These are phyloP conservation scores for Fonsecaea nubica DNA, from an alignment of 2,329 filamentous ascomycete species.

Conservation along the genomic window DNA sequence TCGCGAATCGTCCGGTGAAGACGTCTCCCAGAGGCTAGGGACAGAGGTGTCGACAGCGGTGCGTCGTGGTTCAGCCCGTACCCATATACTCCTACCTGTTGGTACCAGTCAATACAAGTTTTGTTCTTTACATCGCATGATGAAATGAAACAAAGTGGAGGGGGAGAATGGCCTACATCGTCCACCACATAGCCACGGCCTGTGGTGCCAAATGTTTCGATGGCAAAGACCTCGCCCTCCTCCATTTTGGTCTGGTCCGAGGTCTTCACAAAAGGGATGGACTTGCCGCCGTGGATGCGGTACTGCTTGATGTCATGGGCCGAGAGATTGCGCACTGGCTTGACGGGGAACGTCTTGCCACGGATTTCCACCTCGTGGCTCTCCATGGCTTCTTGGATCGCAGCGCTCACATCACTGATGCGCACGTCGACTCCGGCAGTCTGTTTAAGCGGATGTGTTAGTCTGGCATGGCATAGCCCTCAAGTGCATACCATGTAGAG, in stretches of 20 bases:
- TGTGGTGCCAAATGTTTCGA: conserved; percentile 65
- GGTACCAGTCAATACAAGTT: conserved; percentile 21
- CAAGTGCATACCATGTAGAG: not conserved
- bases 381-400: conserved; percentile 68
- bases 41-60: conserved; percentile 45
- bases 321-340: conserved; percentile 61
- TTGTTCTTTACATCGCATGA: not conserved
- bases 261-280: conserved; percentile 62
- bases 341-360: conserved; percentile 61
- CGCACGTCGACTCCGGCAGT: conserved; percentile 63
- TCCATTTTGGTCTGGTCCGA: conserved; percentile 61
- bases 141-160: not conserved
- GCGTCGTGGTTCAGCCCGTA: conserved; percentile 56
- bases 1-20: conserved; percentile 65
- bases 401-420: conserved; percentile 62
- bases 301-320: conserved; percentile 63
- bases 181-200: conserved; percentile 58
- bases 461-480: conserved; percentile 20
- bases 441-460: conserved; percentile 39
- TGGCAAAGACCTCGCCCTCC: conserved; percentile 64
- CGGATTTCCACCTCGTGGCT: conserved; percentile 65
- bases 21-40: conserved; percentile 61
- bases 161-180: conserved; percentile 47
- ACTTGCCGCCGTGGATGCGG: conserved; percentile 63
- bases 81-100: conserved; percentile 59